A percentile compares a stretch with the other conserved stretches of the same genome.
Conservation (phyloP, 2,329 filamentous ascomycete genomes). For the Chrysoporthe cubensis region DNA sequence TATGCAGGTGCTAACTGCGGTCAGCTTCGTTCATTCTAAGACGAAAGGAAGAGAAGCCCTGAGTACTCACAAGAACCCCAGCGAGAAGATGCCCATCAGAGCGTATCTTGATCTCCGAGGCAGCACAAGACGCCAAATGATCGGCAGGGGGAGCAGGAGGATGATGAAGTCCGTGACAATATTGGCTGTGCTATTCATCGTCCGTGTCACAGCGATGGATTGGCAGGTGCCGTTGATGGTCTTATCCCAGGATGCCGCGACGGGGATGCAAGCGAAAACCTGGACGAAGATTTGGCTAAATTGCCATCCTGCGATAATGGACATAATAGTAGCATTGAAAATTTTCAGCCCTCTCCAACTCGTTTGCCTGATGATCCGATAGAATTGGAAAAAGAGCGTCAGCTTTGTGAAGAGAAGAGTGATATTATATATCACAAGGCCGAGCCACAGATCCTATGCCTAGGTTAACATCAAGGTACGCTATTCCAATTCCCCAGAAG, state of each 20-base stretch:
- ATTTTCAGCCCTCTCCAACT: constrained; percentile 6
- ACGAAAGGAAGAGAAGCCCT: neutral
- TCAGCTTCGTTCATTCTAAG: neutral
- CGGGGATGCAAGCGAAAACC: constrained; percentile 15
- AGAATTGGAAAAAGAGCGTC: constrained; percentile 23
- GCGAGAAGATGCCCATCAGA: constrained; percentile 14
- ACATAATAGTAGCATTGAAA: neutral
- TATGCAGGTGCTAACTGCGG: constrained; percentile 14
- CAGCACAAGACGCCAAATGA: constrained; percentile 16
- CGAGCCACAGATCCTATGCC: constrained; percentile 15
- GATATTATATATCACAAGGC: constrained; percentile 19
- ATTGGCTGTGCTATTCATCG: constrained; percentile 14
- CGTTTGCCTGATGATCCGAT: constrained; percentile 18
- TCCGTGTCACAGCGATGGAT: neutral
- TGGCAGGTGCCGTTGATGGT: constrained; percentile 9
- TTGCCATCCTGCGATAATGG: constrained; percentile 13
- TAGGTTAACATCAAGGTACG: neutral
- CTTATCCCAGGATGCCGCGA: constrained; percentile 14
- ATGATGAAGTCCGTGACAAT: constrained; percentile 21
- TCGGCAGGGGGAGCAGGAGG: constrained; percentile 18
- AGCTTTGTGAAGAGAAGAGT: constrained; percentile 15
- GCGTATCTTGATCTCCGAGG: constrained; percentile 3
- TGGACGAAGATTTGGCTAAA: constrained; percentile 12
- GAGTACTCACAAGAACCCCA: constrained; percentile 19
- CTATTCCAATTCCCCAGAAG: neutral